Evolutionary conservation across 2,329 filamentous ascomycete species (phyloP).

Genomic region (Cryphonectria radicalis): DNA sequence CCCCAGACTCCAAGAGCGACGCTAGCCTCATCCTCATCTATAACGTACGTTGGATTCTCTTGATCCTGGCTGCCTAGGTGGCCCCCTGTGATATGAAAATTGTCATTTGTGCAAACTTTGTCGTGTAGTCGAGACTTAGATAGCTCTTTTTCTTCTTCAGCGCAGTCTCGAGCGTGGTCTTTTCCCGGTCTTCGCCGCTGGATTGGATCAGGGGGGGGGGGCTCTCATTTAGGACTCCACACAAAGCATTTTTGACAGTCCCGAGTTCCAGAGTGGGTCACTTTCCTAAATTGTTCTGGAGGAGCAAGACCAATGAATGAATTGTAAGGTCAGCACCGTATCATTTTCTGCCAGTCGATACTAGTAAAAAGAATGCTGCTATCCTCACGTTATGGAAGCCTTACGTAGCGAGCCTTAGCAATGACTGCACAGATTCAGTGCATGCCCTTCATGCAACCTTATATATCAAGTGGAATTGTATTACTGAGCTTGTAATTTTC

Average conservation of each 20-base stretch:
- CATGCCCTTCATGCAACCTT: neutral
- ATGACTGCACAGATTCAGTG: neutral
- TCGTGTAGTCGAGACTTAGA: neutral
- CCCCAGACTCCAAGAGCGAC: slow-evolving; percentile 1
- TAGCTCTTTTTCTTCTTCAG: neutral
- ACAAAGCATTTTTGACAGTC: neutral
- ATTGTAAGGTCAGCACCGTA: neutral
- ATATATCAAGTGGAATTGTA: neutral
- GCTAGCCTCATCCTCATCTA: slow-evolving; percentile 14
- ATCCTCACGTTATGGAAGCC: neutral
- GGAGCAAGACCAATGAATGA: neutral
- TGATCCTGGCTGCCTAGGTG: neutral
- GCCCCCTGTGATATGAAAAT: slow-evolving; percentile 4
- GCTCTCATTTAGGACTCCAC: neutral
- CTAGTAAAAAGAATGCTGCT: neutral
- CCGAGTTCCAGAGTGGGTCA: neutral
- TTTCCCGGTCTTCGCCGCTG: slow-evolving; percentile 6
- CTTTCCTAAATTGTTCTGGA: neutral
- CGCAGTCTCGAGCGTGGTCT: neutral
- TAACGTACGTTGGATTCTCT: slow-evolving; percentile 23
- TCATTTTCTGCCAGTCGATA: neutral
- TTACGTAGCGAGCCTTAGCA: neutral
- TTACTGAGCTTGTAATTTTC: neutral
- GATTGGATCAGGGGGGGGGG: neutral
- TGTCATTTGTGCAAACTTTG: slow-evolving; percentile 17